These are phyloP conservation scores for Kwoniella europaea DNA, from an alignment of 768 basidiomycete species.

Conservation along the genomic window DNA sequence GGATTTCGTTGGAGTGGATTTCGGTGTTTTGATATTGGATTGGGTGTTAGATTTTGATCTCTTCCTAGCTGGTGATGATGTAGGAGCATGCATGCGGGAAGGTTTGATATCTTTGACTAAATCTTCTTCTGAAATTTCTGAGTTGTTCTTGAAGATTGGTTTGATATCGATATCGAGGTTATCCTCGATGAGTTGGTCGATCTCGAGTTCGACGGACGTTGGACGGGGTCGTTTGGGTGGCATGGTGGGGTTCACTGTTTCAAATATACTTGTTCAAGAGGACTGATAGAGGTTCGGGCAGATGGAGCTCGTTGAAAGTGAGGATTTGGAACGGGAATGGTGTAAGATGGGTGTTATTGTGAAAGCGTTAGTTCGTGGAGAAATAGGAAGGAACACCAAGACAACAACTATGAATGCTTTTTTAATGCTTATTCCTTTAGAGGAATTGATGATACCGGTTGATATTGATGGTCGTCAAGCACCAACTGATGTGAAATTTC, in stretches of 20 bases:
- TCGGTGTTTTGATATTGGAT: neutral
- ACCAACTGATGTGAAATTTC: too few relatives aligned
- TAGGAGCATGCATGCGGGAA: too few relatives aligned
- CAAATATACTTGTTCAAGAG: too few relatives aligned
- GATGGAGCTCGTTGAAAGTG: neutral
- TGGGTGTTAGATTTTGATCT: neutral
- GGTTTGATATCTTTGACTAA: neutral
- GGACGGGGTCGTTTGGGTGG: neutral
- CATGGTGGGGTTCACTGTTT: neutral
- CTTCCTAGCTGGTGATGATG: neutral
- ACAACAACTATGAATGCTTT: too few relatives aligned
- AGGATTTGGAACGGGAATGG: neutral
- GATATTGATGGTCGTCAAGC: too few relatives aligned
- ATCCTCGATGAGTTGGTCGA: neutral
- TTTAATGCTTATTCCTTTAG: too few relatives aligned
- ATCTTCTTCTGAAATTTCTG: neutral
- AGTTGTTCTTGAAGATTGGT: neutral
- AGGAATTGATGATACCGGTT: too few relatives aligned
- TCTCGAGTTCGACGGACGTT: too few relatives aligned
- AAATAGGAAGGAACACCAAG: too few relatives aligned
- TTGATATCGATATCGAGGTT: neutral
- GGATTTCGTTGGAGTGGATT: neutral
- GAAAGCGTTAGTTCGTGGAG: too few relatives aligned
- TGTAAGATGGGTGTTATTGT: too few relatives aligned
- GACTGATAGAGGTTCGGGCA: neutral